These are phyloP conservation scores for Corinectria fuckeliana DNA, from an alignment of 2,329 filamentous ascomycete species.

Conservation along the genomic window DNA sequence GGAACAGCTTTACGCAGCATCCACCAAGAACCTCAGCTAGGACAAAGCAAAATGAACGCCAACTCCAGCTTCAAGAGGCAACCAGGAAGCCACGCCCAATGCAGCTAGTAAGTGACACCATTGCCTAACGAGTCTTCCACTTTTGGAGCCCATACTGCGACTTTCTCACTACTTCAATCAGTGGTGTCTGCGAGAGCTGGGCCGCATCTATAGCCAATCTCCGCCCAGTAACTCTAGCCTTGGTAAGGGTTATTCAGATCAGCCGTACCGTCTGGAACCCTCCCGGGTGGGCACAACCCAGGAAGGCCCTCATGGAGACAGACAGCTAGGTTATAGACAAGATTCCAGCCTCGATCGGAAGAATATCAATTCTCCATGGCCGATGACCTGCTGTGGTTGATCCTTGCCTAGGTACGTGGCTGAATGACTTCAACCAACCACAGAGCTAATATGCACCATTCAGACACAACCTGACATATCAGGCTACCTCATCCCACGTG, in stretches of 20 bases:
- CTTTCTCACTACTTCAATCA: neutral
- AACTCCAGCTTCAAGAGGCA: slow-evolving; percentile 1
- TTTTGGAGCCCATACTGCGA: neutral
- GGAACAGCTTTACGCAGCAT: neutral
- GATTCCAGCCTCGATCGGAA: neutral
- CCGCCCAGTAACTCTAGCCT: neutral
- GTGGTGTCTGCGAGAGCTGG: neutral
- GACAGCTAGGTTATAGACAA: no score
- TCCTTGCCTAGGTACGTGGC: neutral
- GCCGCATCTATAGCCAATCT: slow-evolving; percentile 8
- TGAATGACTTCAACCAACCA: neutral
- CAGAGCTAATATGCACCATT: neutral
- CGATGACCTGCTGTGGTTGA: slow-evolving; percentile 1
- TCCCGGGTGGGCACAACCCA: slow-evolving; percentile 6
- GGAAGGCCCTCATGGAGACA: neutral
- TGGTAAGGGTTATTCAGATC: slow-evolving; percentile 12
- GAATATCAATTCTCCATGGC: neutral
- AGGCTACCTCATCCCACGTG: slow-evolving; percentile 31
- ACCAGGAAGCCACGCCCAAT: neutral
- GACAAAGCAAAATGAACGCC: neutral
- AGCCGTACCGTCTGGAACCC: slow-evolving; percentile 6
- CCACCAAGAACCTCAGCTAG: neutral
- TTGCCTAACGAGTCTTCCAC: neutral
- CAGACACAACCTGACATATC: slow-evolving; percentile 10
- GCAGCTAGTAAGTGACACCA: neutral